These are phyloP conservation scores for Chytridium lagenaria DNA, from an alignment of 371 early-diverging fungal genomes.

Conservation along the genomic window DNA sequence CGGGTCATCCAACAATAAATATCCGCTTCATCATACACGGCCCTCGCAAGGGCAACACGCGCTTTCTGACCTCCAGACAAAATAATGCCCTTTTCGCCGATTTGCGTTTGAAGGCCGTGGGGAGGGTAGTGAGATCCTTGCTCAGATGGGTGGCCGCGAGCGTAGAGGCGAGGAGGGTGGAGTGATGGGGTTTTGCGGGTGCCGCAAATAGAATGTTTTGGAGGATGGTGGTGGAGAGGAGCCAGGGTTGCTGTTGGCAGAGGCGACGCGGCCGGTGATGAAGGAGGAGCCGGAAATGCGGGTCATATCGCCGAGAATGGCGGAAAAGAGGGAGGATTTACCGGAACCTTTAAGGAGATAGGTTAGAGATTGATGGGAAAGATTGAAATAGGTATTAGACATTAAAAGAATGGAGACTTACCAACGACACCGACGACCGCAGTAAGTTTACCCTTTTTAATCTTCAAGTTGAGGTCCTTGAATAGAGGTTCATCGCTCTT, in stretches of 20 bases:
- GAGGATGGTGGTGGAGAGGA: constrained; percentile 82
- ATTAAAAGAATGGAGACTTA: not conserved
- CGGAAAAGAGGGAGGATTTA: constrained; percentile 58
- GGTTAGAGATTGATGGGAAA: not conserved
- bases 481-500: constrained; percentile 6
- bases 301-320: constrained; percentile 59
- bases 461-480: constrained; percentile 28
- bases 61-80: constrained; percentile 36
- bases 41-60: constrained; percentile 30
- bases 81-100: constrained; percentile 54
- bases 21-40: constrained; percentile 29
- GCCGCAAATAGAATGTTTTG: constrained; percentile 81
- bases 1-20: constrained; percentile 48
- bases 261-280: constrained; percentile 79
- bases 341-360: constrained; percentile 43
- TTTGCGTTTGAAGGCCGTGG: constrained; percentile 44
- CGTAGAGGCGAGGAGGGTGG: constrained; percentile 21
- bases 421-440: constrained; percentile 57
- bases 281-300: constrained; percentile 22
- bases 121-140: constrained; percentile 42
- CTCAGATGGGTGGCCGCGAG: constrained; percentile 29
- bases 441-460: constrained; percentile 28
- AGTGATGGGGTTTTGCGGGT: constrained; percentile 19
- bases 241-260: constrained; percentile 88
- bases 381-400: not conserved